Base-by-base conservation (phyloP, 1,139 yeast genomes). In the Nakaseomyces uthaithaninus region DNA sequence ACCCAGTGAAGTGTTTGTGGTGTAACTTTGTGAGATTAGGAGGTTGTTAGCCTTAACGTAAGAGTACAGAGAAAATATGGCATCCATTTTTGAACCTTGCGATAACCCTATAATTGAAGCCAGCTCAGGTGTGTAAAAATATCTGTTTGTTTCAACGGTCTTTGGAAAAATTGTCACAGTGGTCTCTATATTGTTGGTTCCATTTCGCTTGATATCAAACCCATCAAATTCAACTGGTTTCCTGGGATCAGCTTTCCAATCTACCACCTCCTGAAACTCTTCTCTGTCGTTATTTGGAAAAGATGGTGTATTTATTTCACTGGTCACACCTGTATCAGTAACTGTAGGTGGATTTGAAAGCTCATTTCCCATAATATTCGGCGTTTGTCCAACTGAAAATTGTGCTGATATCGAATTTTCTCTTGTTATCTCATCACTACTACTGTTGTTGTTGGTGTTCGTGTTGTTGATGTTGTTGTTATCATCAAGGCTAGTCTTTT, bases 11-110 rank as follows among this genome's bases (percentile, higher is more conserved):
- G 27, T 22, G 15, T 25, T 36, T 19, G 22, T 14, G 5, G 38
- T 17, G 12, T 27, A 26, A 10, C 42, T 39, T 11, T 33, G 12
- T 3, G 20, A 24, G 24, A 17, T 23, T 7, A 38, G 24, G 17
- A 38, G 15, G 17, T 27, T 23, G 27, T 38, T 38, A 19, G 18
- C 9, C 15, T 27, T 22, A 14, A 34, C 80, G 56, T 87, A 86
- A 59, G 82, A 86, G 87, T 95, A 86, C 42, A 87, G 66, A 24
- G 77, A 73, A 50, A 76, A 82, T 20, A 86, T 75, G 35, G 87
- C 77, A 44, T 83, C 94, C 42, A 86, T 85, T 59, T 84, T 89
- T 10, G 89, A 77, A 34, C 80, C 75, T 58, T 84, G 94, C 35
- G 66, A 66, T 36, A 75, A 70, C 8, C 94, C 94, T 16, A 82